Conservation (phyloP, 768 basidiomycete genomes). For the Kwoniella pini region DNA sequence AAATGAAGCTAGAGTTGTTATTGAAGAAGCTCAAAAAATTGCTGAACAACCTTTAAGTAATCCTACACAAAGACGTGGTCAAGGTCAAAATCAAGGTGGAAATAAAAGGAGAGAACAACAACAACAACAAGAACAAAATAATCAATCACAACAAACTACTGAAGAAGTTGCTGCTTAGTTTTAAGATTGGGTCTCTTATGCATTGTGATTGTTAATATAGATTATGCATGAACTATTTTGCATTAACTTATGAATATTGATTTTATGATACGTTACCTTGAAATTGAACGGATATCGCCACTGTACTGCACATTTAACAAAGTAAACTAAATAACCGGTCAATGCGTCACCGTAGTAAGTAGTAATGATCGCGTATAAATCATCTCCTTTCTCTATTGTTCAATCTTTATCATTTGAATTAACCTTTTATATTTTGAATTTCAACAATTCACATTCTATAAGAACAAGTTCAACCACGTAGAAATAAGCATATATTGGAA, state of each 20-base stretch:
- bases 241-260: too few relatives aligned
- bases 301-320: background rate
- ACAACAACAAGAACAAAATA: background rate
- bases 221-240: too few relatives aligned
- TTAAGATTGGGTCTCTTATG: background rate
- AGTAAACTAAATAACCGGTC: constrained; percentile 8
- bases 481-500: too few relatives aligned
- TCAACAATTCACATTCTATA: background rate
- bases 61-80: constrained; percentile 1
- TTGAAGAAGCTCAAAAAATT: constrained; percentile 46
- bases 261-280: too few relatives aligned
- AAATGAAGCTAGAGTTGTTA: constrained; percentile 40
- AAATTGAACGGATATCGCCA: background rate
- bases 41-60: constrained; percentile 27
- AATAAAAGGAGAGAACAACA: background rate
- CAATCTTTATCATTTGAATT: background rate
- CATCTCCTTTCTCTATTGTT: background rate
- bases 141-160: background rate
- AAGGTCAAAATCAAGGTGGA: background rate
- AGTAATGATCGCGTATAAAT: too few relatives aligned
- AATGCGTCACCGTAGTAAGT: constrained; percentile 6
- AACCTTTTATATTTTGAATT: too few relatives aligned
- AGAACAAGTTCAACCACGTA: too few relatives aligned
- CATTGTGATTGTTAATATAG: background rate
- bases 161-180: constrained; percentile 18